Percentiles rank a stretch among this genome's conserved stretches.
These are phyloP conservation scores for Backusella liffmaniae DNA, from an alignment of 192 early-diverging fungal species.

Conservation along the genomic window DNA sequence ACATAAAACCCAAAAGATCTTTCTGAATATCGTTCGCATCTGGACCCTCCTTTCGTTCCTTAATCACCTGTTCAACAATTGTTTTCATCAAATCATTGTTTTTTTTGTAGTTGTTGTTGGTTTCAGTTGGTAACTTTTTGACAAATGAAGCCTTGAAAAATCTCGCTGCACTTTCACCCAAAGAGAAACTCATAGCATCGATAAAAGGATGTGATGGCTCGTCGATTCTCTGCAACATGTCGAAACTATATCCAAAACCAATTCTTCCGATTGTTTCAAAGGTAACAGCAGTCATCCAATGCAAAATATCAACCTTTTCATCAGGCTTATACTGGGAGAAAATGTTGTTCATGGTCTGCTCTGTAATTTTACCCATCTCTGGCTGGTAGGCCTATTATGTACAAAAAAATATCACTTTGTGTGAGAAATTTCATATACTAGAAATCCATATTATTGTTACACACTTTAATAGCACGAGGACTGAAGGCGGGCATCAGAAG, in stretches of 20 bases:
- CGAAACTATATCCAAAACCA: slow-evolving; percentile 57
- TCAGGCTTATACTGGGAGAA: slow-evolving; percentile 35
- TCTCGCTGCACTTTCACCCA: slow-evolving; percentile 36
- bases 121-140: slow-evolving; percentile 42
- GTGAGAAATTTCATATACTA: background rate
- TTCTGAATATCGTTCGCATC: slow-evolving; percentile 29
- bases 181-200: slow-evolving; percentile 37
- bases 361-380: slow-evolving; percentile 46
- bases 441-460: background rate
- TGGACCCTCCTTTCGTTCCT: slow-evolving; percentile 40
- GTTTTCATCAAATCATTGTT: slow-evolving; percentile 42
- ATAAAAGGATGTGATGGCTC: slow-evolving; percentile 28
- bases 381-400: slow-evolving; percentile 26
- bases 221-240: slow-evolving; percentile 25
- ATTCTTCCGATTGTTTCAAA: slow-evolving; percentile 55
- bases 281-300: slow-evolving; percentile 55
- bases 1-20: slow-evolving; percentile 58
- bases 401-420: background rate
- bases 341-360: slow-evolving; percentile 22
- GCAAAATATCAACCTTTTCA: slow-evolving; percentile 37
- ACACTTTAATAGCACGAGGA: slow-evolving; percentile 38
- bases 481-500: slow-evolving; percentile 59
- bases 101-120: slow-evolving; percentile 40
- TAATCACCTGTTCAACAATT: slow-evolving; percentile 52
- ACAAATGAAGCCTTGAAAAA: slow-evolving; percentile 33